A percentile compares a stretch with the other conserved stretches of the same genome.
Conservation (phyloP, 768 basidiomycete species). For the Hirschioporus abietinus region DNA sequence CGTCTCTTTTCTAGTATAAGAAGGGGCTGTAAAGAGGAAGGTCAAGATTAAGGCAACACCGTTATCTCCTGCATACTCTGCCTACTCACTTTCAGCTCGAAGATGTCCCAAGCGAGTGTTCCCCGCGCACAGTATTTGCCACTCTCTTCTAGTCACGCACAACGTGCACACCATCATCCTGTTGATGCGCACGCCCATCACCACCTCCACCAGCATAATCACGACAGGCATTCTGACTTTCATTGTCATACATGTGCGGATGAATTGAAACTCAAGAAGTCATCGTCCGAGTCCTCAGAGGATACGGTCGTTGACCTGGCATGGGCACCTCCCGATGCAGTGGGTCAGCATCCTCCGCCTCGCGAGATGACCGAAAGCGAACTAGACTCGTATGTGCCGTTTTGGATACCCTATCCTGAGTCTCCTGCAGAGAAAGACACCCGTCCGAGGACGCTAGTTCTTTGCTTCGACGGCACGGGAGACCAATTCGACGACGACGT, state of each 20-base stretch:
- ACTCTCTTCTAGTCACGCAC: not conserved
- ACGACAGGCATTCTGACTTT: not conserved
- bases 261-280: not conserved
- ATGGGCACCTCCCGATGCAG: not conserved
- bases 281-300: not conserved
- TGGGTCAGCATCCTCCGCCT: not conserved
- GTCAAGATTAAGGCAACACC: not conserved
- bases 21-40: not conserved
- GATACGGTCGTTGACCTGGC: not conserved
- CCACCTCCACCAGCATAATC: not conserved
- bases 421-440: not conserved
- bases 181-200: not conserved
- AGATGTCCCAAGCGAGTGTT: not conserved
- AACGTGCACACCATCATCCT: not conserved
- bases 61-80: not conserved
- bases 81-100: not conserved
- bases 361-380: not conserved
- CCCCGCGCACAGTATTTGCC: too few species aligned
- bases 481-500: slow-evolving; percentile 9
- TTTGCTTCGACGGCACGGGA: slow-evolving; percentile 12
- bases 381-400: not conserved
- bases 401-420: not conserved
- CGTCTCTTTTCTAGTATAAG: not conserved
- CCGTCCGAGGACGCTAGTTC: not conserved
- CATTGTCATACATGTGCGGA: not conserved